Conservation (phyloP, 2,329 filamentous ascomycete genomes). For the Pyrenophora seminiperda region DNA sequence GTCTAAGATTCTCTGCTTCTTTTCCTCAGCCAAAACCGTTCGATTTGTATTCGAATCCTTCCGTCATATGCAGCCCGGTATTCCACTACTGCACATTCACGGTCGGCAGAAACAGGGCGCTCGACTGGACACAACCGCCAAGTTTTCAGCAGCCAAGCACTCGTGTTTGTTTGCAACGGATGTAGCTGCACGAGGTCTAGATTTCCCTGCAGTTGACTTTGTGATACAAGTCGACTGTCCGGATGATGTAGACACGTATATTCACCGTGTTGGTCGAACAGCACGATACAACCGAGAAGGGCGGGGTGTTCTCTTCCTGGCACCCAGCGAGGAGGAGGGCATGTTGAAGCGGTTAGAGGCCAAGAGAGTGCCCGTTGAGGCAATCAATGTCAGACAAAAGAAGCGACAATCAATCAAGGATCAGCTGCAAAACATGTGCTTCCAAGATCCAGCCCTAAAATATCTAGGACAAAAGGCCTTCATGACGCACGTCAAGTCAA, state of each 20-base stretch:
- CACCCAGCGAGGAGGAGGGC: slow-evolving; percentile 89
- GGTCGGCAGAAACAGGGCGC: slow-evolving; percentile 92
- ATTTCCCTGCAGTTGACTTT: slow-evolving; percentile 97
- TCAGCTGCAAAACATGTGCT: slow-evolving; percentile 91
- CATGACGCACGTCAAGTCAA: slow-evolving; percentile 81
- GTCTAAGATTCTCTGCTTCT: slow-evolving; percentile 91
- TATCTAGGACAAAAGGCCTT: slow-evolving; percentile 97
- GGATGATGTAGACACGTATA: slow-evolving; percentile 96
- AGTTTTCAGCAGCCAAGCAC: slow-evolving; percentile 79
- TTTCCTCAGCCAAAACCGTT: slow-evolving; percentile 95
- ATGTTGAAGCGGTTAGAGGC: slow-evolving; percentile 84
- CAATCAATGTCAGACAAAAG: slow-evolving; percentile 83
- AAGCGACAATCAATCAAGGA: slow-evolving; percentile 87
- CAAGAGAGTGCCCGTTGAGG: slow-evolving; percentile 87
- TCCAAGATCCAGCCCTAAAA: slow-evolving; percentile 90
- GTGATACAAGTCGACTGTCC: slow-evolving; percentile 98
- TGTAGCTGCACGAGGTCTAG: slow-evolving; percentile 89
- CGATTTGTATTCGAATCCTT: slow-evolving; percentile 95
- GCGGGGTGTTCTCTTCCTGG: slow-evolving; percentile 85
- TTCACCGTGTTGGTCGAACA: slow-evolving; percentile 92
- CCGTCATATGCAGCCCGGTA: slow-evolving; percentile 89
- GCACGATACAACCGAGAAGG: slow-evolving; percentile 91
- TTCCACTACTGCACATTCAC: slow-evolving; percentile 88
- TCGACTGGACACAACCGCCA: slow-evolving; percentile 82
- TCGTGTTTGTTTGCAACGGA: slow-evolving; percentile 95